Conservation (phyloP, 176 grass and related monocot species). For the Paspalum notatum region DNA sequence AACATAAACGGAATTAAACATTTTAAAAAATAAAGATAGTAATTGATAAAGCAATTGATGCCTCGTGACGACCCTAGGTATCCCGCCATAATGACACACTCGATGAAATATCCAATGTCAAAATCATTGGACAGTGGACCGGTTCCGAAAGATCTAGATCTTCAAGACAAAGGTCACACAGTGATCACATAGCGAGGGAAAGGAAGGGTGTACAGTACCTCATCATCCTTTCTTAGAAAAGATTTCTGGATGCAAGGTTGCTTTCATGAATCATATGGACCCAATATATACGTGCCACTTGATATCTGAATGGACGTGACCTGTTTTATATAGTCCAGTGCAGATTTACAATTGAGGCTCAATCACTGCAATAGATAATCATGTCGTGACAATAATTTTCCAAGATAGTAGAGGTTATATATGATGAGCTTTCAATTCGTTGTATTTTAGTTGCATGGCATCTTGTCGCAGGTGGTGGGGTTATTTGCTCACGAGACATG, state of each 20-base stretch:
- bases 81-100: too few species aligned
- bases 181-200: not conserved
- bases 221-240: slow-evolving; percentile 15
- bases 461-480: not conserved
- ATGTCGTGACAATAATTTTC: slow-evolving; percentile 3
- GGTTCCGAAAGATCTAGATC: not conserved
- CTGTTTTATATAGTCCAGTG: slow-evolving; percentile 3
- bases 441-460: not conserved
- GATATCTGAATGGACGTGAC: slow-evolving; percentile 15
- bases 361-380: not conserved
- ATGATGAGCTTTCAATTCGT: not conserved
- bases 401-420: not conserved
- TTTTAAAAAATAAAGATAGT: too few species aligned
- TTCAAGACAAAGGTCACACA: not conserved
- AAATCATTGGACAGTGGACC: not conserved
- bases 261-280: slow-evolving; percentile 33
- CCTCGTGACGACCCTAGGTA: too few species aligned
- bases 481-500: not conserved
- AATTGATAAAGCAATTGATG: too few species aligned
- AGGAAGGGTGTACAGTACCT: not conserved
- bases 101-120: too few species aligned
- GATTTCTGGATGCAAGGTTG: slow-evolving; percentile 2
- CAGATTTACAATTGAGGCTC: not conserved
- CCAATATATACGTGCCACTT: slow-evolving; percentile 11
- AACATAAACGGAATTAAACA: too few species aligned